Evolutionary conservation across 2,329 filamentous ascomycete genomes (phyloP), one percentile per base, ranked within the genome.

Genomic region (Colletotrichum orchidophilum): DNA sequence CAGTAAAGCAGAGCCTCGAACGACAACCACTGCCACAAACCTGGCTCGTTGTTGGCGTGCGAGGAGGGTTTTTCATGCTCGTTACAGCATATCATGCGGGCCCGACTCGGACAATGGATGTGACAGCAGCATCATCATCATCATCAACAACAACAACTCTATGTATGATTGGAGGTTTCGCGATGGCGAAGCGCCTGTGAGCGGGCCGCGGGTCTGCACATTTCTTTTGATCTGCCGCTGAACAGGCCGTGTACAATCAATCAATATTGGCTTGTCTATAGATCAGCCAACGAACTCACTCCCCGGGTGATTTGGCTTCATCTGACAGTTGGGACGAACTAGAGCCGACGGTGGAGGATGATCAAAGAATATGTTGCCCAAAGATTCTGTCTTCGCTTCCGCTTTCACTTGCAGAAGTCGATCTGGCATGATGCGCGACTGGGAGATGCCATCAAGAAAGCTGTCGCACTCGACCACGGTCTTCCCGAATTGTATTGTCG

Each of bases 341-440:
- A 21, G 53, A 72, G 64, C 60, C 50, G 63, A 57, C 39, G 31
- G 57, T 15, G 52, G 33, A 46, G 11, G 63, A 66, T 60, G 59
- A 49, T 66, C 27, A 49, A 31, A 24, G 27, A 39, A 29, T 33
- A 60, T 52, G 15, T 18, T 59, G 26, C 6, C 21, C 31, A 31
- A 58, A 21, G 27, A 31, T 50, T 54, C 55, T 59, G 46, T 35
- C 49, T 54, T 46, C 49, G 49, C 49, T 27, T 62, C 52, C 55
- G 50, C 29, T 21, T 39, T 58, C 68, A 49, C 49, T 67, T 71
- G 68, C 71, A 71, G 72, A 42, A 59, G 52, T 70, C 57, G 66
- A 70, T 71, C 60, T 64, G 65, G 64, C 52, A 63, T 72, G 72
- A 73, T 64, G 59, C 54, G 65, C 66, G 57, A 61, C 61, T 31